These are phyloP conservation scores for Hanseniaspora hatyaiensis DNA, from an alignment of 805 yeast species.

Conservation along the genomic window DNA sequence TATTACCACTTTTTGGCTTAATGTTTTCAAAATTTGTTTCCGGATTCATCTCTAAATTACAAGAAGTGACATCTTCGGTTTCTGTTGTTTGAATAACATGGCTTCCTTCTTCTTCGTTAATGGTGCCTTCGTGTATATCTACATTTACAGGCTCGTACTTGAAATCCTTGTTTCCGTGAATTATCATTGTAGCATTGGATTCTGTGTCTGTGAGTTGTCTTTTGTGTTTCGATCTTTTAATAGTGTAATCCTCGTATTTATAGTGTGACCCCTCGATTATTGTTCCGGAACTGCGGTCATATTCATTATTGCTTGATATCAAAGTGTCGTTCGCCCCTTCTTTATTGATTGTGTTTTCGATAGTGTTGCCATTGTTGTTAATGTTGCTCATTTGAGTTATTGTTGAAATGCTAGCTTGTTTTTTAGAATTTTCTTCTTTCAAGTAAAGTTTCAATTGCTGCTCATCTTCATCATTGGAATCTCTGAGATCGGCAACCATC, in stretches of 20 bases:
- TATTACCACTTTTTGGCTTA: neutral
- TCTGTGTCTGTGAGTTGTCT: slow-evolving; percentile 12
- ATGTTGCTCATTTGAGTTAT: neutral
- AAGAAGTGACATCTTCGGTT: neutral
- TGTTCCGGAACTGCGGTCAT: neutral
- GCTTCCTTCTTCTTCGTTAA: no score
- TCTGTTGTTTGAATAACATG: no score
- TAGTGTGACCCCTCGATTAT: no score
- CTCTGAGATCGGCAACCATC: neutral
- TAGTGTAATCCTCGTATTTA: neutral
- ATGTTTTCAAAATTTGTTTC: neutral
- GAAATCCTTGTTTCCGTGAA: neutral
- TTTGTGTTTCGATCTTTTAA: neutral
- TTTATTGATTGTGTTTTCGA: no score
- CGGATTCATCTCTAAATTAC: neutral
- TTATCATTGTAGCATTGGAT: slow-evolving; percentile 4
- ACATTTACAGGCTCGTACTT: no score
- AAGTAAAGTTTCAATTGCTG: neutral
- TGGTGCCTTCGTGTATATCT: no score
- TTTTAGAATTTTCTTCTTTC: neutral
- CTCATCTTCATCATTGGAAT: neutral
- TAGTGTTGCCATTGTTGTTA: no score
- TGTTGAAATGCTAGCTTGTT: slow-evolving; percentile 11
- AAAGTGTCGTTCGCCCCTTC: no score
- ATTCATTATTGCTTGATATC: no score